Conservation (phyloP, 768 basidiomycete species). For the Cantharellus cinnabarinus region DNA sequence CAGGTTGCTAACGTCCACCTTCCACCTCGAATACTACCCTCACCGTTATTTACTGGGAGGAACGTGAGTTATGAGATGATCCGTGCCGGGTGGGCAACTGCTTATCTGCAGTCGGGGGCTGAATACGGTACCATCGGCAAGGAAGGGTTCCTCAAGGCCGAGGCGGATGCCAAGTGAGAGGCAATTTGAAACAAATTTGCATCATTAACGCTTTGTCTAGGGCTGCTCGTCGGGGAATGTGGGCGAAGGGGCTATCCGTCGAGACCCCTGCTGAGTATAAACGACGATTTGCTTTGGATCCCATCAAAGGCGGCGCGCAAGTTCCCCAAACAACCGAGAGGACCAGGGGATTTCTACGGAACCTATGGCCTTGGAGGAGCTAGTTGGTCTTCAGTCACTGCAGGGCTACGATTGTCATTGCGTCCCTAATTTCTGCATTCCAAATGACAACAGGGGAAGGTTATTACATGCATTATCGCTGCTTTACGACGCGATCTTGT, state of each 20-base stretch:
- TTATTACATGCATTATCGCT: too few relatives aligned
- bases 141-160: conserved; percentile 37
- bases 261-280: conserved; percentile 75
- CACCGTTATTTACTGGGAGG: conserved; percentile 26
- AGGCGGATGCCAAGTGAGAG: conserved; percentile 46
- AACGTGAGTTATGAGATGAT: conserved; percentile 55
- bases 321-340: neutral
- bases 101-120: conserved; percentile 59
- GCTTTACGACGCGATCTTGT: too few relatives aligned
- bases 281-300: conserved; percentile 21
- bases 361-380: too few relatives aligned
- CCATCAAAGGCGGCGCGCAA: neutral
- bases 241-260: conserved; percentile 30
- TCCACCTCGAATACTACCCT: conserved; percentile 33
- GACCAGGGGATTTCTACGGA: too few relatives aligned
- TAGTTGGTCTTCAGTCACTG: too few relatives aligned
- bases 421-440: too few relatives aligned
- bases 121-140: conserved; percentile 56
- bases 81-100: conserved; percentile 50
- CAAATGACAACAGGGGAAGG: too few relatives aligned
- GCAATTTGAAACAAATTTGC: too few relatives aligned
- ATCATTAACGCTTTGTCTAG: conserved; percentile 18
- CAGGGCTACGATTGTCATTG: too few relatives aligned
- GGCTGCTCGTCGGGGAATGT: conserved; percentile 48
- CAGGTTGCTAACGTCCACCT: conserved; percentile 51